Evolutionary conservation across 208 protist species (phyloP).

Genomic region (Wallacemonas collosoma): DNA sequence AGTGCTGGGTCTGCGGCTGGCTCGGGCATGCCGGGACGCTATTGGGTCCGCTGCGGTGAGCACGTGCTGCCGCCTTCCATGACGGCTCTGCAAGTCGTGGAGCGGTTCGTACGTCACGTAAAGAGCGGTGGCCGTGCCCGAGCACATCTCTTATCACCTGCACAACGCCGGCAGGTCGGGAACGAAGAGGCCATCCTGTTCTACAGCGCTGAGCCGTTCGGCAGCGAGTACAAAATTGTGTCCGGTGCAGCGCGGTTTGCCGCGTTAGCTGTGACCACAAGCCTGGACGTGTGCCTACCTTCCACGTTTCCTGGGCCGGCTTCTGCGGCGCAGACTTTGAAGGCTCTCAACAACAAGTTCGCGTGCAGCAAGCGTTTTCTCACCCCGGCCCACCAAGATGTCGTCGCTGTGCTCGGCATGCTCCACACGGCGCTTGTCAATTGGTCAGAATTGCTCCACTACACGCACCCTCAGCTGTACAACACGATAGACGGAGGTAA

Average conservation of each 20-base stretch:
- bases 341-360: conserved; percentile 31
- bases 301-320: conserved; percentile 24
- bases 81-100: conserved; percentile 75
- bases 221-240: conserved; percentile 29
- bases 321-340: conserved; percentile 27
- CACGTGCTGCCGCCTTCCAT: conserved; percentile 79
- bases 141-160: background rate
- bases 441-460: conserved; percentile 51
- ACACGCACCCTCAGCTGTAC: conserved; percentile 5
- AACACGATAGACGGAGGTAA: background rate
- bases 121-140: conserved; percentile 11
- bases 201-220: conserved; percentile 72
- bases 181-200: conserved; percentile 41
- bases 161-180: conserved; percentile 5
- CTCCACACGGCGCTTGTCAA: conserved; percentile 48
- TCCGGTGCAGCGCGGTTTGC: background rate
- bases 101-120: conserved; percentile 32
- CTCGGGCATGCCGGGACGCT: conserved; percentile 25
- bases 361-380: conserved; percentile 60
- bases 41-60: conserved; percentile 60
- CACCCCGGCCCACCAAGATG: conserved; percentile 45
- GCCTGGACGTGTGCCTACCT: conserved; percentile 26
- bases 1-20: background rate
- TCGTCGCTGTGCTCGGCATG: conserved; percentile 62
- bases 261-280: conserved; percentile 8